Evolutionary conservation across 2,329 filamentous ascomycete species (phyloP).

Genomic region (Monosporascus cannonballus): DNA sequence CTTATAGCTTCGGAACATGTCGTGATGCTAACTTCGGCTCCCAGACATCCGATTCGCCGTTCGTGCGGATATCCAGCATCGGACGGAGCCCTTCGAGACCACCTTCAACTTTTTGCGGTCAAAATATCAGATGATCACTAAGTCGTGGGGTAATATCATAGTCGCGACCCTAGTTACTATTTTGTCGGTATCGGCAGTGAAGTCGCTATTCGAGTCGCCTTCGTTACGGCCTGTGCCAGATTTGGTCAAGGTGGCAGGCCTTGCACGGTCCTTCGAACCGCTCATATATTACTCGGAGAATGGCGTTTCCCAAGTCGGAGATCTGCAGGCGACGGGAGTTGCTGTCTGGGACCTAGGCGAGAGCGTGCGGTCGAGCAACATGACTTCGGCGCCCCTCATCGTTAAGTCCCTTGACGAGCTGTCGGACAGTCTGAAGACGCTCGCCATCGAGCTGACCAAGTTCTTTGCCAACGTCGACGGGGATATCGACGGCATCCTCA

Average conservation of each 20-base stretch:
- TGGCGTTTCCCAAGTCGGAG: constrained; percentile 76
- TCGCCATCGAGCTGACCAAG: constrained; percentile 79
- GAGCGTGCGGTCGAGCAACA: constrained; percentile 81
- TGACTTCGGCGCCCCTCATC: constrained; percentile 83
- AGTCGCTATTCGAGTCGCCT: constrained; percentile 64
- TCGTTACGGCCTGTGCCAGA: constrained; percentile 66
- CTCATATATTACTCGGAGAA: constrained; percentile 93
- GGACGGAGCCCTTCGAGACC: constrained; percentile 76
- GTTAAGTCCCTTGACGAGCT: constrained; percentile 79
- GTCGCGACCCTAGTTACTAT: constrained; percentile 56
- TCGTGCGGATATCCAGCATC: constrained; percentile 81
- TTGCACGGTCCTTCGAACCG: constrained; percentile 88
- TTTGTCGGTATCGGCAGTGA: constrained; percentile 58
- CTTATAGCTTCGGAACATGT: neutral
- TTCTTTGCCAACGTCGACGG: constrained; percentile 94
- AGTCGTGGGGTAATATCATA: constrained; percentile 63
- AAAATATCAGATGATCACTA: constrained; percentile 55
- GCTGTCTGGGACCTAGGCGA: constrained; percentile 94
- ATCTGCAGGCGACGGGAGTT: constrained; percentile 84
- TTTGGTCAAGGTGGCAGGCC: constrained; percentile 80
- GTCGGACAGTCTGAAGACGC: constrained; percentile 75
- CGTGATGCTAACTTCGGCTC: constrained; percentile 11
- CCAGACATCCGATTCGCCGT: constrained; percentile 83
- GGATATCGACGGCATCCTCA: constrained; percentile 84
- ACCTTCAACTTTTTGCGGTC: constrained; percentile 58